Conservation (phyloP, 495 filamentous ascomycete genomes). For the Tuber calosporum region DNA sequence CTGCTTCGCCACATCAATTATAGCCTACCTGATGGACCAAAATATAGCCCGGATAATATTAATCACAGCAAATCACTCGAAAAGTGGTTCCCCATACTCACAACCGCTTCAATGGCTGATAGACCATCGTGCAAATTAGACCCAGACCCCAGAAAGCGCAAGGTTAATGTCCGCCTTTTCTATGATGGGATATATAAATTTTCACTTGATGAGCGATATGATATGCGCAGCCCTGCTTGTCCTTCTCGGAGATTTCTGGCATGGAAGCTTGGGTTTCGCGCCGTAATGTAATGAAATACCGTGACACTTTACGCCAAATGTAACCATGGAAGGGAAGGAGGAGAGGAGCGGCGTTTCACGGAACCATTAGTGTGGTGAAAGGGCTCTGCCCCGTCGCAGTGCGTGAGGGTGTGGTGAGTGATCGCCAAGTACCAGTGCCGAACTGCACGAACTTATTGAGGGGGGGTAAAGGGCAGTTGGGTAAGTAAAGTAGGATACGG, state of each 20-base stretch:
- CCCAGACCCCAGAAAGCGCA: not conserved
- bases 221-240: not conserved
- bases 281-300: not conserved
- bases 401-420: not conserved
- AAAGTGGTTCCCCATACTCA: not conserved
- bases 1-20: not conserved
- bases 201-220: not conserved
- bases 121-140: not conserved
- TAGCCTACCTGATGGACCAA: not conserved
- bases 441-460: not conserved
- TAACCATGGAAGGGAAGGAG: not conserved
- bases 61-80: slow-evolving; percentile 2
- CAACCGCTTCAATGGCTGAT: not conserved
- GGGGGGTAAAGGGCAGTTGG: not conserved
- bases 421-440: not conserved
- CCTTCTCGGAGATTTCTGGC: not conserved
- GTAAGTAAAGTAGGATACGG: not conserved
- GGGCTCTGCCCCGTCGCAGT: not conserved
- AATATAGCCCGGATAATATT: not conserved
- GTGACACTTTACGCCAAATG: not conserved
- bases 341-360: not conserved
- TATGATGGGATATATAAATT: not conserved
- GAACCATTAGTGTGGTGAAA: not conserved
- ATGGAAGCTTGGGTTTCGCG: not conserved
- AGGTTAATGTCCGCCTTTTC: not conserved